Evolutionary conservation across 768 basidiomycete species (phyloP).

Genomic region (Multifurca ochricompacta): DNA sequence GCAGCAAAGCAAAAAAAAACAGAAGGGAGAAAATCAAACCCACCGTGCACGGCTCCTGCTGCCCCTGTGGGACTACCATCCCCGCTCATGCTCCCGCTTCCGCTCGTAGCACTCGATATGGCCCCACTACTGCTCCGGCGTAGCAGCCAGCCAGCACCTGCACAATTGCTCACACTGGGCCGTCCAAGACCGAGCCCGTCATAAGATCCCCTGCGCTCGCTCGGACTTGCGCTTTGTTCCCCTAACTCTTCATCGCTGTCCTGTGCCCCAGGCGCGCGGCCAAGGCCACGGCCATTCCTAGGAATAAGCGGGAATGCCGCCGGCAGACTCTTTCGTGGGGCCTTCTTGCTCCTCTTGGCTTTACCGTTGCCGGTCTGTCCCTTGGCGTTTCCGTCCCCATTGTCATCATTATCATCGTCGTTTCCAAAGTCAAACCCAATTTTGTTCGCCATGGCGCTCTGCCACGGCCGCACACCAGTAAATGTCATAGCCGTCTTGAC

Average conservation of each 20-base stretch:
- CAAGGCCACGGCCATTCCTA: conserved; percentile 13
- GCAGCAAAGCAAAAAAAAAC: conserved; percentile 3
- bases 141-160: conserved; percentile 53
- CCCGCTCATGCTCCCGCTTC: conserved; percentile 46
- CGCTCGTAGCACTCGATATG: conserved; percentile 47
- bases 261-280: conserved; percentile 25
- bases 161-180: conserved; percentile 31
- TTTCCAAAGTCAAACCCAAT: conserved; percentile 41
- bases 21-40: conserved; percentile 29
- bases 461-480: conserved; percentile 56
- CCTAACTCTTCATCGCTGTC: conserved; percentile 54
- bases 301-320: conserved; percentile 52
- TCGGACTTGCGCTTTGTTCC: conserved; percentile 50
- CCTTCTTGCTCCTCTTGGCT: conserved; percentile 36
- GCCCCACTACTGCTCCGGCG: conserved; percentile 76
- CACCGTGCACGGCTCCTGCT: conserved; percentile 51
- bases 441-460: conserved; percentile 68
- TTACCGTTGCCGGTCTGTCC: conserved; percentile 32
- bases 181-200: conserved; percentile 59
- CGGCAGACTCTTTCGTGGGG: conserved; percentile 65
- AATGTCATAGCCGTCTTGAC: conserved; percentile 48
- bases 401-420: conserved; percentile 30
- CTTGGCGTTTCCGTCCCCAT: conserved; percentile 29
- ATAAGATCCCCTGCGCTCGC: conserved; percentile 46
- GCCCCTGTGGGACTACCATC: conserved; percentile 43